Evolutionary conservation across 768 basidiomycete species (phyloP).

Genomic region (Lactarius psammicola): DNA sequence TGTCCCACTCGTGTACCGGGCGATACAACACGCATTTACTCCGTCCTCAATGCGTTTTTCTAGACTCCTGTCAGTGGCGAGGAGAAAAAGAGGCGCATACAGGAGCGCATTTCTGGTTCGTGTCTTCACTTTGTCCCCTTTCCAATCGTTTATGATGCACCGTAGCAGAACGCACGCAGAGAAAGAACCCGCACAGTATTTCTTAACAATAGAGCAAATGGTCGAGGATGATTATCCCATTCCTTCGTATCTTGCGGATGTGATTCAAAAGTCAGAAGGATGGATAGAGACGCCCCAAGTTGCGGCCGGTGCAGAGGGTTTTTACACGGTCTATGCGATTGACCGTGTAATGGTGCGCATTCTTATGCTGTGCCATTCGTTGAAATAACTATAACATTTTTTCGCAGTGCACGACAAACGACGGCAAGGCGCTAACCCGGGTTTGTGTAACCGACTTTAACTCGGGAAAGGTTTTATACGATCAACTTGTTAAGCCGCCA

Average conservation of each 20-base stretch:
- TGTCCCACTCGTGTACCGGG: slow-evolving; percentile 93
- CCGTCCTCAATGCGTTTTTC: slow-evolving; percentile 80
- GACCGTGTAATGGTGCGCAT: slow-evolving; percentile 93
- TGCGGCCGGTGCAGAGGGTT: slow-evolving; percentile 33
- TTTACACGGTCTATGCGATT: slow-evolving; percentile 67
- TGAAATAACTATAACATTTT: neutral
- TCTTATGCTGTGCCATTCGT: neutral
- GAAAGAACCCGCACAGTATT: slow-evolving; percentile 63
- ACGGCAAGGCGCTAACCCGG: slow-evolving; percentile 85
- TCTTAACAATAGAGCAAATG: slow-evolving; percentile 83
- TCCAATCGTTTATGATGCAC: neutral
- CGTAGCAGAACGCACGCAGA: slow-evolving; percentile 57
- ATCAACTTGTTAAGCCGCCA: slow-evolving; percentile 84
- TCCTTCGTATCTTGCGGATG: slow-evolving; percentile 79
- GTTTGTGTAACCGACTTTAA: slow-evolving; percentile 80
- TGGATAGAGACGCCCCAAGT: slow-evolving; percentile 82
- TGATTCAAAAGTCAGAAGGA: slow-evolving; percentile 57
- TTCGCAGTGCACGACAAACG: slow-evolving; percentile 78
- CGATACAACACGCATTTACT: slow-evolving; percentile 80
- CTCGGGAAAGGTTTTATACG: slow-evolving; percentile 73
- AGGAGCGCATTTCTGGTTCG: slow-evolving; percentile 44
- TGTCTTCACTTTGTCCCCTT: slow-evolving; percentile 6
- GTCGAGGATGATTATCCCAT: slow-evolving; percentile 91
- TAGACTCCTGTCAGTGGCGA: slow-evolving; percentile 73
- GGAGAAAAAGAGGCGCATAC: slow-evolving; percentile 69